These are phyloP conservation scores for Thelonectria olida DNA, from an alignment of 2,329 filamentous ascomycete genomes.

Conservation along the genomic window DNA sequence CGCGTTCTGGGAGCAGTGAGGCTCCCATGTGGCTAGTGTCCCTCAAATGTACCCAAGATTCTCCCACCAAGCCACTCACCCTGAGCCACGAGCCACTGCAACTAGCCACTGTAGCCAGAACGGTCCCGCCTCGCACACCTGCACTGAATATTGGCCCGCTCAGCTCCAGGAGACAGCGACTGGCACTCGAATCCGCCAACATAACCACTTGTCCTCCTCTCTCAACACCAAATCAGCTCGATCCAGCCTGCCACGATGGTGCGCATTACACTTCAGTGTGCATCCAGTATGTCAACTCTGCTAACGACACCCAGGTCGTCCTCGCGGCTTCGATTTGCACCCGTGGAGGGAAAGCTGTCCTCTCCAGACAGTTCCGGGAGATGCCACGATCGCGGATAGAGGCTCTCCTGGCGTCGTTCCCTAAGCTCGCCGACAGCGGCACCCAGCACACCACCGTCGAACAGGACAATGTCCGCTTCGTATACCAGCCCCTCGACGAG, in stretches of 20 bases:
- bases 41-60: not conserved
- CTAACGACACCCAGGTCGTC: slow-evolving; percentile 75
- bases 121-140: slow-evolving; percentile 33
- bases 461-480: slow-evolving; percentile 99
- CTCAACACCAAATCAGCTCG: slow-evolving; percentile 29
- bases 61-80: slow-evolving; percentile 11
- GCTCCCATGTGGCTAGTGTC: slow-evolving; percentile 11
- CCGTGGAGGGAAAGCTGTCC: slow-evolving; percentile 95
- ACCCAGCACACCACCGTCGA: slow-evolving; percentile 98
- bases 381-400: slow-evolving; percentile 97
- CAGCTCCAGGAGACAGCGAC: slow-evolving; percentile 40
- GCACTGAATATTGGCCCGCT: slow-evolving; percentile 40
- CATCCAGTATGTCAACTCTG: slow-evolving; percentile 2
- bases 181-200: slow-evolving; percentile 29
- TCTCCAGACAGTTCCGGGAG: slow-evolving; percentile 97
- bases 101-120: slow-evolving; percentile 15
- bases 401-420: slow-evolving; percentile 94
- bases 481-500: slow-evolving; percentile 98
- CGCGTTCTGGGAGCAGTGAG: slow-evolving; percentile 9
- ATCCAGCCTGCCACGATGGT: slow-evolving; percentile 51
- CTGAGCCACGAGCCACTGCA: slow-evolving; percentile 11
- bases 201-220: slow-evolving; percentile 29
- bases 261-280: slow-evolving; percentile 29
- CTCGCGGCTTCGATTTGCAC: slow-evolving; percentile 99
- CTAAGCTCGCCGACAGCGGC: slow-evolving; percentile 94